Evolutionary conservation across 495 filamentous ascomycete genomes (phyloP), one percentile per base, ranked within the genome.

Genomic region (Antarctomyces pellizariae): DNA sequence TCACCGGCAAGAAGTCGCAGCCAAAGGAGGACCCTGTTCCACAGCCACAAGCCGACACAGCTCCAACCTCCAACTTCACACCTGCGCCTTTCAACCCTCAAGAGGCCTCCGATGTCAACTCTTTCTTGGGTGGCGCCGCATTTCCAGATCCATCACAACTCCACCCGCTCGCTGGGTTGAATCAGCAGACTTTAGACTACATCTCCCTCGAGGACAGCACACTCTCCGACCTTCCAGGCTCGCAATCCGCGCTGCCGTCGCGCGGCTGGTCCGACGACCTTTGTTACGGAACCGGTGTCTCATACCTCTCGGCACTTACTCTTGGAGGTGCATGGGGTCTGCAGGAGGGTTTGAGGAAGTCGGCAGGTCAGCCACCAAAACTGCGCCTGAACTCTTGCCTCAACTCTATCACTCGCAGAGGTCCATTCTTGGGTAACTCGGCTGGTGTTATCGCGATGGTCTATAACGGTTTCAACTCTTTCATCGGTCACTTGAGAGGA

Each of bases 261-360:
- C 72, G 89, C 45, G 86, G 86, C 38, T 97, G 89, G 70, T 86
- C 77, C 26, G 86, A 97, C 46, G 86, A 97, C 49, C 67, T 97
- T 26, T 95, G 86, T 52, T 97, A 97, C 45, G 89, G 89, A 41
- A 82, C 84, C 13, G 86, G 86, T 30, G 70, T 83, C 18, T 90
- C 79, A 36, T 97, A 97, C 49, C 63, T 97, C 27, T 56, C 70
- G 7, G 86, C 71, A 1, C 56, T 97, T 35, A 63, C 76, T n/a
- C 28, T 89, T 21, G 86, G 86, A 40, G 86, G 86, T 30, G 67
- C 64, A 27, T 95, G 83, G 82, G 86, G 86, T 22, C 46, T 95
- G 31, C 67, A 70, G 16, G 86, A 97, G 51, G 86, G 86, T 3
- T 45, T 95, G 29, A 64, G 63, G 37, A 71, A 71, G 48, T 74